phyloP scores from a whole-genome alignment of 2,329 filamentous ascomycete genomes.

The Massarina eburnea region DNA sequence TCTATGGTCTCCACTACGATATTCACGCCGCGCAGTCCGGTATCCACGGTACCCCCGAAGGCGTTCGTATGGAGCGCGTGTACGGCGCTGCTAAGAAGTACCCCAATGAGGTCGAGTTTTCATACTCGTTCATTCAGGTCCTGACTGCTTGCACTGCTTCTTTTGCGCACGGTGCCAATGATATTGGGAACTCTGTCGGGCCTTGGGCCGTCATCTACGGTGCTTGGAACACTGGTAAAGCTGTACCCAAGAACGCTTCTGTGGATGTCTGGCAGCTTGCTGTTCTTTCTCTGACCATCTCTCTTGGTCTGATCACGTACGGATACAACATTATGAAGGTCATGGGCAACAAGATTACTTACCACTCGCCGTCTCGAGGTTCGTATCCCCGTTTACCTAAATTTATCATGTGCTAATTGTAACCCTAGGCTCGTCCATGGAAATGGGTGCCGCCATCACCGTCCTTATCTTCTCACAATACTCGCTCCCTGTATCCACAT shows the following conservation, averaged over 20 bases:
- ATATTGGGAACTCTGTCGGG: constrained; percentile 48
- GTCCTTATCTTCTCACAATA: constrained; percentile 75
- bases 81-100: constrained; percentile 53
- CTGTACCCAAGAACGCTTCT: constrained; percentile 62
- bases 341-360: constrained; percentile 81
- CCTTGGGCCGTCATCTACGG: constrained; percentile 43
- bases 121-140: constrained; percentile 55
- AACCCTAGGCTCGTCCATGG: constrained; percentile 64
- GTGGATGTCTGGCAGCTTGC: constrained; percentile 78
- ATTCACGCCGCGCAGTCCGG: constrained; percentile 77
- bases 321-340: constrained; percentile 87
- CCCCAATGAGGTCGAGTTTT: constrained; percentile 42
- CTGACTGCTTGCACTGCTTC: constrained; percentile 47
- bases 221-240: constrained; percentile 59
- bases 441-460: constrained; percentile 76
- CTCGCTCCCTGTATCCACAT: constrained; percentile 71
- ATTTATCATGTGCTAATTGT: constrained; percentile 8
- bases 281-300: constrained; percentile 65
- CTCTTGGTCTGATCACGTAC: constrained; percentile 68
- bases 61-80: constrained; percentile 68
- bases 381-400: constrained; percentile 2
- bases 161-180: constrained; percentile 70
- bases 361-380: constrained; percentile 61
- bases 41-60: constrained; percentile 71
- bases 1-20: constrained; percentile 80